These are phyloP conservation scores for Arthrinium phaeospermum DNA, from an alignment of 2,329 filamentous ascomycete species.

Conservation along the genomic window DNA sequence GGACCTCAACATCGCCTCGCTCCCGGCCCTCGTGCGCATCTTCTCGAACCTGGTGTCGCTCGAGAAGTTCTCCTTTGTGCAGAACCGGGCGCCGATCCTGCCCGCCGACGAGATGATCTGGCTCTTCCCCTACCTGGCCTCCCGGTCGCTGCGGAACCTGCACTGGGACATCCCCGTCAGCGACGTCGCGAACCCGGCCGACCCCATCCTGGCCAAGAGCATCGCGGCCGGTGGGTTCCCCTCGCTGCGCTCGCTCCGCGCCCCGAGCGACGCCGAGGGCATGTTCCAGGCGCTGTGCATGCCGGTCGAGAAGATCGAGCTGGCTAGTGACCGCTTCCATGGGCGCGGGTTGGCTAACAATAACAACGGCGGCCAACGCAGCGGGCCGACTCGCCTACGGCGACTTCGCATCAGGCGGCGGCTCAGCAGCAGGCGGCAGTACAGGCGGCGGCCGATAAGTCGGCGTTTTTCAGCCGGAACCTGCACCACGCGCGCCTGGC, in stretches of 20 bases:
- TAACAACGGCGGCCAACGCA: conserved; percentile 28
- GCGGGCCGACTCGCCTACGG: conserved; percentile 41
- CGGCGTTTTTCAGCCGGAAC: conserved; percentile 30
- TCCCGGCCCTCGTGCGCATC: conserved; percentile 64
- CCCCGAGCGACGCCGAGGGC: conserved; percentile 73
- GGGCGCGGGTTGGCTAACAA: conserved; percentile 40
- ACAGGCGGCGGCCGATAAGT: background rate
- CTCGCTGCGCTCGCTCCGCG: conserved; percentile 61
- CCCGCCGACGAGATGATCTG: conserved; percentile 61
- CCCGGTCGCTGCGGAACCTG: conserved; percentile 55
- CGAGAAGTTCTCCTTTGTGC: conserved; percentile 58
- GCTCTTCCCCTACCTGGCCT: conserved; percentile 69
- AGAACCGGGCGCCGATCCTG: conserved; percentile 60
- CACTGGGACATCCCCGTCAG: conserved; percentile 70
- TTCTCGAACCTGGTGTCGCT: conserved; percentile 60
- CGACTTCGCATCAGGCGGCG: conserved; percentile 24
- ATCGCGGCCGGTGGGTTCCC: conserved; percentile 70
- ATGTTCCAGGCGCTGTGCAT: conserved; percentile 72
- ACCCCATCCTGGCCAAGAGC: conserved; percentile 67
- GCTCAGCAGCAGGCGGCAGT: conserved; percentile 27
- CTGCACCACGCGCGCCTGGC: conserved; percentile 61
- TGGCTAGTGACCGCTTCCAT: conserved; percentile 55
- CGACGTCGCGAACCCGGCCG: conserved; percentile 53
- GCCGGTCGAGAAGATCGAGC: conserved; percentile 61
- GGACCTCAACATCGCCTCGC: conserved; percentile 60